Percentiles rank a stretch among this genome's conserved stretches.
Evolutionary conservation across 2,329 filamentous ascomycete species (phyloP).

Genomic region (Fusarium concolor): DNA sequence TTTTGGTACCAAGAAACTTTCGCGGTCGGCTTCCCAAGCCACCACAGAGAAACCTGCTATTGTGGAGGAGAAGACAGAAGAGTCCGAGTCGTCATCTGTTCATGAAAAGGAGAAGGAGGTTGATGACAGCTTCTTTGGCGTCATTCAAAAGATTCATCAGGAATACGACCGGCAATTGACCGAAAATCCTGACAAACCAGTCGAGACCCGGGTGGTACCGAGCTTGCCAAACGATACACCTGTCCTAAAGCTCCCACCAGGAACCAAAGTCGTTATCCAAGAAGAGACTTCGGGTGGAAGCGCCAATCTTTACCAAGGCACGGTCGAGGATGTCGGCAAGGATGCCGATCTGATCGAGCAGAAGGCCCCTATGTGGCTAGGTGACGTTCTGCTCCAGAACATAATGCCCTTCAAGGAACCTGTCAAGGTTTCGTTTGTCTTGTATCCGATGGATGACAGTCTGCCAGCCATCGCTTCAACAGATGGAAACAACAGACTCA

Average conservation of each 20-base stretch:
- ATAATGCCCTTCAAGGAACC: slow-evolving; percentile 87
- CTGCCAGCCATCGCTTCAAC: slow-evolving; percentile 79
- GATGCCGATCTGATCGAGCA: slow-evolving; percentile 88
- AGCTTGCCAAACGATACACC: slow-evolving; percentile 80
- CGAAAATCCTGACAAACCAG: slow-evolving; percentile 63
- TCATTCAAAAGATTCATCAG: slow-evolving; percentile 77
- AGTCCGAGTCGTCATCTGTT: slow-evolving; percentile 71
- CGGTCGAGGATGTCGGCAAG: slow-evolving; percentile 78
- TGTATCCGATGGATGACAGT: slow-evolving; percentile 77
- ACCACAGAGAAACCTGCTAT: slow-evolving; percentile 77
- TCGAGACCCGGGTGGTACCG: slow-evolving; percentile 75
- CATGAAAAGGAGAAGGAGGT: slow-evolving; percentile 79
- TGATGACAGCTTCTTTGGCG: slow-evolving; percentile 79
- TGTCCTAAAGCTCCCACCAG: slow-evolving; percentile 76
- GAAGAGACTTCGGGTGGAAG: slow-evolving; percentile 75
- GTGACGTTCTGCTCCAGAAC: slow-evolving; percentile 87
- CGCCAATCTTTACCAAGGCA: slow-evolving; percentile 91
- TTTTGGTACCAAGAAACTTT: slow-evolving; percentile 86
- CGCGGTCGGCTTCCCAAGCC: slow-evolving; percentile 69
- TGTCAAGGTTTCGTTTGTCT: slow-evolving; percentile 93
- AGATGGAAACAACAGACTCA: slow-evolving; percentile 89
- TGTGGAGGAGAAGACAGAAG: slow-evolving; percentile 80
- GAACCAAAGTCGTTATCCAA: slow-evolving; percentile 75
- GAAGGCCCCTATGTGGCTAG: slow-evolving; percentile 90
- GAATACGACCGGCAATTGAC: slow-evolving; percentile 77